Evolutionary conservation across 2,329 filamentous ascomycete species (phyloP).

Genomic region (Apiospora saccharicola): DNA sequence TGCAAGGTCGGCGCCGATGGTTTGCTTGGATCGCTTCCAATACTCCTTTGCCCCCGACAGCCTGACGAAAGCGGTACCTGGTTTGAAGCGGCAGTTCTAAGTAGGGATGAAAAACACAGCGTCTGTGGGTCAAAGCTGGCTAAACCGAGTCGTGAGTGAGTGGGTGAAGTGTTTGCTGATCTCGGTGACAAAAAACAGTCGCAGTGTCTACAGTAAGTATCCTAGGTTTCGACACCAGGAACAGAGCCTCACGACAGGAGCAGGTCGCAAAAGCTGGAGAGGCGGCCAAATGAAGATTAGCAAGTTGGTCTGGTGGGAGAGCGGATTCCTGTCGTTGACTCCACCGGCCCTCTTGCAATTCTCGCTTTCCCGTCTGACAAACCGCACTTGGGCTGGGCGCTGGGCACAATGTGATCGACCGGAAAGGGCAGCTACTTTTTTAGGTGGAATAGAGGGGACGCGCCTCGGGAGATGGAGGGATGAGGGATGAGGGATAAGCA

Average conservation of each 20-base stretch:
- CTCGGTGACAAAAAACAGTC: neutral
- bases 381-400: constrained; percentile 5
- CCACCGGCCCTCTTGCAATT: constrained; percentile 5
- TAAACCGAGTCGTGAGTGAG: neutral
- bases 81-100: neutral
- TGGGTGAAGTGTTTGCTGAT: neutral
- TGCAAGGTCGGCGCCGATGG: neutral
- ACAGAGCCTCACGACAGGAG: constrained; percentile 16
- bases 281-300: constrained; percentile 17
- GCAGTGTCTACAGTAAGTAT: neutral
- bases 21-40: neutral
- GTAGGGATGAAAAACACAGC: neutral
- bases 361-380: constrained; percentile 19
- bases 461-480: neutral
- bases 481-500: constrained; percentile 18
- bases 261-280: constrained; percentile 14
- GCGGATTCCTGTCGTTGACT: constrained; percentile 7
- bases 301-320: constrained; percentile 14
- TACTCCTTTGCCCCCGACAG: neutral
- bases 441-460: neutral
- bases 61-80: neutral
- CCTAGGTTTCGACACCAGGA: neutral
- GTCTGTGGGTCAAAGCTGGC: neutral
- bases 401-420: constrained; percentile 21
- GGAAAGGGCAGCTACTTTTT: neutral